phyloP scores from a whole-genome alignment of 208 protist genomes.

The Balamuthia mandrillaris region DNA sequence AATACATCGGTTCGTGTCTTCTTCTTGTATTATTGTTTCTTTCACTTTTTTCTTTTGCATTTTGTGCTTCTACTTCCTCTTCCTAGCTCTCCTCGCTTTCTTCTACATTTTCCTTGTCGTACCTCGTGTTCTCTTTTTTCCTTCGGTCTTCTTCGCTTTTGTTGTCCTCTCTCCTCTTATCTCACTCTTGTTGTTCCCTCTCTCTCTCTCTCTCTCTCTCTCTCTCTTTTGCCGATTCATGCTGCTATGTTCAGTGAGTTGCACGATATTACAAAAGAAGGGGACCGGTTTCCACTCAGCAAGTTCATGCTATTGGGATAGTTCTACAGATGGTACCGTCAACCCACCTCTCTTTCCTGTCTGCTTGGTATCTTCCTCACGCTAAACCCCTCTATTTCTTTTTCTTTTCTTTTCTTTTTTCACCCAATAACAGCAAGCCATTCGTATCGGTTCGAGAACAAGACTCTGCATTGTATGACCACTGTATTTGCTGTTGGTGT shows the following conservation, averaged over 20 bases:
- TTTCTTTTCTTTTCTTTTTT: background rate
- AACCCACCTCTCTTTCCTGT: background rate
- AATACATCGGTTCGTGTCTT: conserved; percentile 68
- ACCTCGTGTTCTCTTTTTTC: too few species aligned
- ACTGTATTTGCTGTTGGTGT: conserved; percentile 56
- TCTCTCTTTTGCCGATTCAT: too few species aligned
- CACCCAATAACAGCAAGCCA: conserved; percentile 48
- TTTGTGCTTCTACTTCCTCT: too few species aligned
- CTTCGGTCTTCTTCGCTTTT: too few species aligned
- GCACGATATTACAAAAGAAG: conserved; percentile 80
- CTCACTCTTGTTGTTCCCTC: too few species aligned
- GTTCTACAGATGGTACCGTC: conserved; percentile 52
- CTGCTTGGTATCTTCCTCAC: background rate
- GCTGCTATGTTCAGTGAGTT: conserved; percentile 67
- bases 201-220: too few species aligned
- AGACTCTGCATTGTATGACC: conserved; percentile 66
- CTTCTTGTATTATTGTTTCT: background rate
- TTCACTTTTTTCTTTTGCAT: background rate
- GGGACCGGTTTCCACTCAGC: conserved; percentile 77
- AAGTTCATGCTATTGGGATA: conserved; percentile 78
- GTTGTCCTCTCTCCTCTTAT: too few species aligned
- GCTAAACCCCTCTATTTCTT: background rate
- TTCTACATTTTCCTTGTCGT: too few species aligned
- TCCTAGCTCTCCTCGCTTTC: too few species aligned
- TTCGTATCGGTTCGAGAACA: conserved; percentile 70